phyloP scores from a whole-genome alignment of 2,329 filamentous ascomycete genomes.

The Penicillium occitanis region DNA sequence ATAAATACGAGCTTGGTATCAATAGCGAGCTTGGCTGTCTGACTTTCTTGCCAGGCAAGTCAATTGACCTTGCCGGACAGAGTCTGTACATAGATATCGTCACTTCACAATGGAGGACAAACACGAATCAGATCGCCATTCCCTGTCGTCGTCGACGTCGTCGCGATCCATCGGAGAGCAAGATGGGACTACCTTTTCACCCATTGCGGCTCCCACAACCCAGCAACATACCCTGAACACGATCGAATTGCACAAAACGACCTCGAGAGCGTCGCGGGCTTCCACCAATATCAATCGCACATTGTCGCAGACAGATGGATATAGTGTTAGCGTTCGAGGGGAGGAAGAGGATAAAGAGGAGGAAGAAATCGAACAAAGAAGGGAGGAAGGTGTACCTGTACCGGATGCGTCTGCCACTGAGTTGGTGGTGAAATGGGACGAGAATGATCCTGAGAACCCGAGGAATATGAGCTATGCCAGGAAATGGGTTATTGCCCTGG shows the following conservation, averaged over 20 bases:
- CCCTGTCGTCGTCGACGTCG: not conserved
- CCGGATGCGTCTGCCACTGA: slow-evolving; percentile 38
- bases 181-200: slow-evolving; percentile 3
- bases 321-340: slow-evolving; percentile 30
- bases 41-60: not conserved
- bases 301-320: slow-evolving; percentile 41
- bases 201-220: slow-evolving; percentile 4
- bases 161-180: not conserved
- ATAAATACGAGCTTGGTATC: not conserved
- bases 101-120: slow-evolving; percentile 8
- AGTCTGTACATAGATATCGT: not conserved
- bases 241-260: slow-evolving; percentile 11
- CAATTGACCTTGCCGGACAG: not conserved
- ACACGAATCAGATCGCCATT: not conserved
- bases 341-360: slow-evolving; percentile 27
- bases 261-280: slow-evolving; percentile 23
- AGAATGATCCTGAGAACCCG: slow-evolving; percentile 72
- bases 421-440: slow-evolving; percentile 74
- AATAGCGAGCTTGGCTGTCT: not conserved
- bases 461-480: slow-evolving; percentile 63
- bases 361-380: slow-evolving; percentile 17
- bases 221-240: not conserved
- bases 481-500: slow-evolving; percentile 77
- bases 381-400: not conserved
- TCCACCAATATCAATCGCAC: slow-evolving; percentile 34